Evolutionary conservation across 208 protist species (phyloP).

Genomic region (Trypanosoma grayi): DNA sequence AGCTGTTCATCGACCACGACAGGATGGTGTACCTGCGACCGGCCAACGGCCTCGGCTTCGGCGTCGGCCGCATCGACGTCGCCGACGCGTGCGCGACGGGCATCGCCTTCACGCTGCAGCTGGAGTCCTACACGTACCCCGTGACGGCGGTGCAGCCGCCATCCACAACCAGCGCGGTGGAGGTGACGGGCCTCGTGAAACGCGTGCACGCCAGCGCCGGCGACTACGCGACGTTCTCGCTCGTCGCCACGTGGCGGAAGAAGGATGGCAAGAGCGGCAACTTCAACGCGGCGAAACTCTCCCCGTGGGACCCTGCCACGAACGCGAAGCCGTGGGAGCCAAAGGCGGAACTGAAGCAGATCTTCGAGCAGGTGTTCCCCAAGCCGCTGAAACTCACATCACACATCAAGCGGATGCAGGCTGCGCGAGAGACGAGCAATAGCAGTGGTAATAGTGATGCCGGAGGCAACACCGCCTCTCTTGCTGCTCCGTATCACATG

Average conservation of each 20-base stretch:
- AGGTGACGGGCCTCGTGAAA: slow-evolving; percentile 72
- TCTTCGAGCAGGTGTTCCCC: slow-evolving; percentile 76
- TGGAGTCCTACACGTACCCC: slow-evolving; percentile 82
- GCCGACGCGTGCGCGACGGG: slow-evolving; percentile 33
- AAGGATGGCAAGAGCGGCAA: slow-evolving; percentile 40
- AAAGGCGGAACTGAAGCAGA: slow-evolving; percentile 46
- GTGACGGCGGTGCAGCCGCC: slow-evolving; percentile 41
- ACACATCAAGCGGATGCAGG: slow-evolving; percentile 39
- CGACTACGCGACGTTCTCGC: slow-evolving; percentile 73
- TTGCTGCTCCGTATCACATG: slow-evolving; percentile 41
- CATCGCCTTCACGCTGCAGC: slow-evolving; percentile 60
- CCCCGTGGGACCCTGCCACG: slow-evolving; percentile 43
- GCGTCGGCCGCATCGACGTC: slow-evolving; percentile 67
- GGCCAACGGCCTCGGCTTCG: slow-evolving; percentile 82
- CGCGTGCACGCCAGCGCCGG: slow-evolving; percentile 47
- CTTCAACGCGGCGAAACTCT: slow-evolving; percentile 86
- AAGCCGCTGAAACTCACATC: slow-evolving; percentile 49
- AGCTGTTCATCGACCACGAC: slow-evolving; percentile 88
- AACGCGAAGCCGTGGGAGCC: slow-evolving; percentile 49
- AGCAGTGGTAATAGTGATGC: slow-evolving; percentile 2
- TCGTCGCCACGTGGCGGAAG: slow-evolving; percentile 66
- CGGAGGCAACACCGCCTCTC: no score
- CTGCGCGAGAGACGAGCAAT: slow-evolving; percentile 6
- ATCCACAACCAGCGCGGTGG: slow-evolving; percentile 32
- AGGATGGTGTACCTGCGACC: slow-evolving; percentile 81